Conservation (phyloP, 306 rosid genomes). For the Cicer bijugum region DNA sequence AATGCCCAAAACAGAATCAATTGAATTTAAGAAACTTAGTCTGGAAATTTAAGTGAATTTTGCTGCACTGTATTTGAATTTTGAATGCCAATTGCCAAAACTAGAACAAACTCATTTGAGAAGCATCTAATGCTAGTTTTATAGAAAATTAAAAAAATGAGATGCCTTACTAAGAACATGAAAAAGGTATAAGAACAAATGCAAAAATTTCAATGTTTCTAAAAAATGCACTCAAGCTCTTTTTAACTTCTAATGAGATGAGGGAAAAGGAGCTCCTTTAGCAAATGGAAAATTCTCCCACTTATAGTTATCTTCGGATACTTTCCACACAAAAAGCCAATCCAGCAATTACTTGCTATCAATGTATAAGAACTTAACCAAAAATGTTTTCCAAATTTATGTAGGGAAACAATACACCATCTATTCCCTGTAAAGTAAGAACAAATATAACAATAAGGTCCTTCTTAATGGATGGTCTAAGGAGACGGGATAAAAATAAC, state of each 20-base stretch:
- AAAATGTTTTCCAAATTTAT: conserved; percentile 13
- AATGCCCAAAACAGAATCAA: conserved; percentile 3
- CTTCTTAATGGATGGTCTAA: not conserved
- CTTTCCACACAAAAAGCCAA: not conserved
- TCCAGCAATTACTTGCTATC: conserved; percentile 28
- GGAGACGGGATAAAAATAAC: not conserved
- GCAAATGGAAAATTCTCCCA: not conserved
- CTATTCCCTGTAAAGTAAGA: not conserved
- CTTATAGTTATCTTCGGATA: not conserved
- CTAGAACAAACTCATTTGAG: not conserved
- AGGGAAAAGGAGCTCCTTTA: conserved; percentile 4
- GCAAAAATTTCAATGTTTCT: conserved; percentile 15
- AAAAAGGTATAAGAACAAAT: conserved; percentile 1
- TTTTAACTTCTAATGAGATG: not conserved
- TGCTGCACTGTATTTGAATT: not conserved
- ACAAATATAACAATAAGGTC: not conserved
- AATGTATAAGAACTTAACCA: conserved; percentile 27
- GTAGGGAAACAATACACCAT: conserved; percentile 6
- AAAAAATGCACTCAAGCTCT: conserved; percentile 1
- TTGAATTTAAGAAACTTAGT: not conserved
- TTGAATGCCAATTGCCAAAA: not conserved
- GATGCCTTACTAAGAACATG: not conserved
- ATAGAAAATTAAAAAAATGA: not conserved
- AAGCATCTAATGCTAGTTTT: conserved; percentile 15
- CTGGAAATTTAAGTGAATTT: not conserved